Evolutionary conservation across 2,329 filamentous ascomycete genomes (phyloP).

Genomic region (Aspergillus pseudoterreus): DNA sequence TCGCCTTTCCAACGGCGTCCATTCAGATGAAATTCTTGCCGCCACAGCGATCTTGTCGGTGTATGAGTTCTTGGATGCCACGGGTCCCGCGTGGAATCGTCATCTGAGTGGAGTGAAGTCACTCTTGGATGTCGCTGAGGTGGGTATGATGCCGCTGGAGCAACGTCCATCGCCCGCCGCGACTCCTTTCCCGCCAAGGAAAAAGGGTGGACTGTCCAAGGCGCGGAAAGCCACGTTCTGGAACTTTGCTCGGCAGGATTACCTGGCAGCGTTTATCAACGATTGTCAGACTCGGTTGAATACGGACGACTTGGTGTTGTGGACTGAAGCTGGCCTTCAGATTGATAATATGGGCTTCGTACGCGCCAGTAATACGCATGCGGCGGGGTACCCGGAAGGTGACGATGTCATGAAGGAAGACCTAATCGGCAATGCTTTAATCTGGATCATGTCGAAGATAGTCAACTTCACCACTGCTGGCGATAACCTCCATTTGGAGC

Average conservation of each 20-base stretch:
- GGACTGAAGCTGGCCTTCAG: constrained; percentile 61
- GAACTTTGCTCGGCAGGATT: constrained; percentile 65
- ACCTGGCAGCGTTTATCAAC: constrained; percentile 61
- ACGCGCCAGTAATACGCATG: constrained; percentile 38
- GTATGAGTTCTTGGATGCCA: constrained; percentile 66
- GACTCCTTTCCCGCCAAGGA: constrained; percentile 25
- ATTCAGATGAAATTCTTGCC: constrained; percentile 58
- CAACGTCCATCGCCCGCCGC: constrained; percentile 42
- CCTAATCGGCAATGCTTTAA: constrained; percentile 59
- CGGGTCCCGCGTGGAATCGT: constrained; percentile 59
- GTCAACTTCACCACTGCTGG: constrained; percentile 62
- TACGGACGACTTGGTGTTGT: constrained; percentile 59
- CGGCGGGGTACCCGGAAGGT: constrained; percentile 30
- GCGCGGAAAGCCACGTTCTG: constrained; percentile 60
- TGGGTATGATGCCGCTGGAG: constrained; percentile 39
- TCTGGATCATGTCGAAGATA: constrained; percentile 64
- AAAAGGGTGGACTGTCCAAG: constrained; percentile 46
- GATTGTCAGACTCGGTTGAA: constrained; percentile 59
- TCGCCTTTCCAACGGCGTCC: constrained; percentile 34
- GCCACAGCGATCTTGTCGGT: constrained; percentile 65
- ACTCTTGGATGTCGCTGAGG: constrained; percentile 49
- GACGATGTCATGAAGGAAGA: constrained; percentile 57
- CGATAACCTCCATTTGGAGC: constrained; percentile 43
- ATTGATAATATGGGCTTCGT: constrained; percentile 53
- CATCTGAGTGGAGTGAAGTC: constrained; percentile 65